Conservation (phyloP, 2,329 filamentous ascomycete species). For the Aureobasidium leucospermi region DNA sequence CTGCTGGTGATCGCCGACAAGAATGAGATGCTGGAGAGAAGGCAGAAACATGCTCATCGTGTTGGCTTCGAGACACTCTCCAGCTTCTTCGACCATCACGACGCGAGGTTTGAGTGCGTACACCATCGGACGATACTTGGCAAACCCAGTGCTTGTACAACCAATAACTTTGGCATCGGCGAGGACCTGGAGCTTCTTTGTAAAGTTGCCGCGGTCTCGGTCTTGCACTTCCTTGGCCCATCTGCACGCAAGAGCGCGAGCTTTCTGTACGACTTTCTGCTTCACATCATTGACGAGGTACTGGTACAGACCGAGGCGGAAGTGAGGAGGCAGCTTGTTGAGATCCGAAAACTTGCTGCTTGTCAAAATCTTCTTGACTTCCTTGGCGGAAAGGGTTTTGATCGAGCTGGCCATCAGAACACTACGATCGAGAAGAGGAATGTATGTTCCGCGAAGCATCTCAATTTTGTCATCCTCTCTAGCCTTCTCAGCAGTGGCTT, state of each 20-base stretch:
- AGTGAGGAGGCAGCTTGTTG: constrained; percentile 48
- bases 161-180: constrained; percentile 54
- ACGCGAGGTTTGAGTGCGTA: constrained; percentile 58
- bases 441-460: constrained; percentile 37
- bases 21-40: constrained; percentile 56
- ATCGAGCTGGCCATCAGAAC: background rate
- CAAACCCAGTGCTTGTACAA: constrained; percentile 71
- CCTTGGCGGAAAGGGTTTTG: background rate
- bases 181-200: constrained; percentile 54
- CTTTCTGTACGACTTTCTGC: constrained; percentile 34
- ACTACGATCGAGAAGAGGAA: constrained; percentile 1
- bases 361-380: background rate
- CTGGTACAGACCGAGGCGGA: constrained; percentile 60
- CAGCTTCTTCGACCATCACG: constrained; percentile 72
- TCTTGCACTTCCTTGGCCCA: constrained; percentile 47
- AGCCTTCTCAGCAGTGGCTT: constrained; percentile 52
- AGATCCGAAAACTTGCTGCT: constrained; percentile 40
- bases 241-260: constrained; percentile 44
- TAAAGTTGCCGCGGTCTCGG: constrained; percentile 51
- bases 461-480: constrained; percentile 46
- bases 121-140: constrained; percentile 69
- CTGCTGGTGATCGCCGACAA: constrained; percentile 77
- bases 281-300: constrained; percentile 53
- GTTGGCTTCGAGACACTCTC: constrained; percentile 63
- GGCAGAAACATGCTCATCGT: constrained; percentile 54